Base-by-base conservation (phyloP, 768 basidiomycete genomes). In the Asterophora parasitica region DNA sequence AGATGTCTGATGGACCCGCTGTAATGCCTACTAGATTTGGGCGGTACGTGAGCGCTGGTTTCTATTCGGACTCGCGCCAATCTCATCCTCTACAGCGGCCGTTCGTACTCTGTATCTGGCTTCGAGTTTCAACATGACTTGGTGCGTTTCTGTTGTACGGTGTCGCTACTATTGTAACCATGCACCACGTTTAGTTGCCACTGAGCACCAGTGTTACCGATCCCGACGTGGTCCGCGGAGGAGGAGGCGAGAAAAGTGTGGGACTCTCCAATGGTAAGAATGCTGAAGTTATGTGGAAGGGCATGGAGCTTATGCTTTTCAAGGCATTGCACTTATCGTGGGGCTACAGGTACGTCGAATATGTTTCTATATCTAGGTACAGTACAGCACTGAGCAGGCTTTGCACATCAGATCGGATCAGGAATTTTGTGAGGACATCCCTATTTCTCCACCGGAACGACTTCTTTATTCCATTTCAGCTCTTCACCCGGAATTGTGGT, bases 401-500 rank as follows among this genome's bases (percentile, higher is more conserved):
- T 16, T 20, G 28, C 41, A 48, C 16, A 8, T 37, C 52, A 88
- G 83, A 88, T 92, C 65, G 92, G 92, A 12, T 94, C 92, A 13
- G 92, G 92, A 28, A 96, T 96, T 49, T 96, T 95, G 90, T 92
- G 60, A 54, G 85, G 16, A 33, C 28, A 23, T 26, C 4, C 32
- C 19, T 31, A 23, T 39, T 35, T 16, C 15, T 20, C 39, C 32
- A 11, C 11, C n/a, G 27, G 6, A n/a, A 4, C 19, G 7, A 28
- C 13, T 13, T 42, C 2, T 52, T 50, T 57, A 53, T 42, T 20
- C 30, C n/a, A 20, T 17, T 16, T 26, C 15, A 92, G 90, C 68
- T 93, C 91, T 3, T 93, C 91, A 4, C 92, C 94, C 1, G 95
- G 95, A 2, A 82, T 97, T 20, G 83, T 97, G 2, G 82, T 94